Conservation (phyloP, 148 eudicot species). For the Chenopodium formosanum region DNA sequence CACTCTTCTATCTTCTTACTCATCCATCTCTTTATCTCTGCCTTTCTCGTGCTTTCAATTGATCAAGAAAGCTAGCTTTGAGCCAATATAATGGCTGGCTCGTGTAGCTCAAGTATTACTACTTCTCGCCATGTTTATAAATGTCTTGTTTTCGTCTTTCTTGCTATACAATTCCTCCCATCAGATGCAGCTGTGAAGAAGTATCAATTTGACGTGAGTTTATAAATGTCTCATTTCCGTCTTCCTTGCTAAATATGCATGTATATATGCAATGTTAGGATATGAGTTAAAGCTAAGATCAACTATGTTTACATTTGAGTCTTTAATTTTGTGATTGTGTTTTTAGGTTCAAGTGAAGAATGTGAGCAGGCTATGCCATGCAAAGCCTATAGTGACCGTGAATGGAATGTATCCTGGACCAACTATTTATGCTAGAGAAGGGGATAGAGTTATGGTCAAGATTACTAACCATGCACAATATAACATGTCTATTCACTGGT, state of each 20-base stretch:
- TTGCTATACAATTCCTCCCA: neutral
- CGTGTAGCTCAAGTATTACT: neutral
- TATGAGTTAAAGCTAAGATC: no score
- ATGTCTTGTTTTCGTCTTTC: neutral
- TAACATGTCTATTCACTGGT: slow-evolving; percentile 66
- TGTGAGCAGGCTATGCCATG: slow-evolving; percentile 56
- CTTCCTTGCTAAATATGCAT: neutral
- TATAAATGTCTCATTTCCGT: neutral
- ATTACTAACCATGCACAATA: slow-evolving; percentile 59
- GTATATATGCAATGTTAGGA: no score
- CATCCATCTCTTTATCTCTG: neutral
- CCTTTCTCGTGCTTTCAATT: neutral
- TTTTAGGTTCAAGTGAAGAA: slow-evolving; percentile 50
- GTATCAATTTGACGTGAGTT: slow-evolving; percentile 48
- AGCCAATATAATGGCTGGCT: neutral
- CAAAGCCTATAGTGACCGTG: slow-evolving; percentile 62
- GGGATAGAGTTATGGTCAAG: slow-evolving; percentile 50
- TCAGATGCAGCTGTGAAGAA: neutral
- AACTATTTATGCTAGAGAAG: slow-evolving; percentile 55
- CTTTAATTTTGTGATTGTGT: neutral
- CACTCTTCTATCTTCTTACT: neutral
- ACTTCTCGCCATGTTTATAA: neutral
- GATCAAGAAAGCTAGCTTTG: neutral
- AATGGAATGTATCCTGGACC: slow-evolving; percentile 79
- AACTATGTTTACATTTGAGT: no score